Evolutionary conservation across 1,284 basidiomycete genomes (phyloP), one percentile per base, ranked within the genome.

Genomic region (Cutaneotrichosporon sp.): DNA sequence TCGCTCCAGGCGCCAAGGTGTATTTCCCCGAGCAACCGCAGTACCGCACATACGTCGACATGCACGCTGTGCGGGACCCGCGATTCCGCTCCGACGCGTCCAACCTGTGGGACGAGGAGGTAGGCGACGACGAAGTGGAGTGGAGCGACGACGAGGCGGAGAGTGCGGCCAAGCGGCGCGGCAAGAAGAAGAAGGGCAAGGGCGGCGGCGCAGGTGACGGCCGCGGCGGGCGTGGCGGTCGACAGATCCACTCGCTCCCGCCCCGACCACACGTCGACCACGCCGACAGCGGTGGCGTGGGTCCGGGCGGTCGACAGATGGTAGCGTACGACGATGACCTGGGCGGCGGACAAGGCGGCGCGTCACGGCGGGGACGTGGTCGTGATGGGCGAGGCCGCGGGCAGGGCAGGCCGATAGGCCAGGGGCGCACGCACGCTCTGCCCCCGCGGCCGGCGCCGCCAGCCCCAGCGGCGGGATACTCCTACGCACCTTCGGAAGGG

Each of bases 101-200:
- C 42, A 81, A 81, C 65, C 62, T 79, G 7, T 78, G 74, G 64
- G 80, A 81, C 59, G 80, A 81, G 61, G 80, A 81, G 58, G 73
- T 78, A 1, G 77, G 67, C 9, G 79, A 78, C 44, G 76, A 78
- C 40, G 80, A 81, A 65, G 68, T 76, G 49, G 80, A 81, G 59
- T 81, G 78, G 70, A 75, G 71, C 23, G 80, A 81, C 59, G 80
- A 81, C 54, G 80, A 81, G 64, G 72, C 72, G 15, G 80, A 81
- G 59, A 74, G 74, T 5, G 76, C 74, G 43, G 78, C 78, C 30
- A 78, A 76, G 64, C 61, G 70, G 22, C 52, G 64, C 3, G 78
- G 78, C 57, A 55, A 55, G 22, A 49, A 43, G 49, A 39, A 48
- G 18, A 56, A 52, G 46, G 44, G 48, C 23, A 51, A 44, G 46